phyloP scores from a whole-genome alignment of 2,329 filamentous ascomycete species.

The Alternaria hordeiaustralica region DNA sequence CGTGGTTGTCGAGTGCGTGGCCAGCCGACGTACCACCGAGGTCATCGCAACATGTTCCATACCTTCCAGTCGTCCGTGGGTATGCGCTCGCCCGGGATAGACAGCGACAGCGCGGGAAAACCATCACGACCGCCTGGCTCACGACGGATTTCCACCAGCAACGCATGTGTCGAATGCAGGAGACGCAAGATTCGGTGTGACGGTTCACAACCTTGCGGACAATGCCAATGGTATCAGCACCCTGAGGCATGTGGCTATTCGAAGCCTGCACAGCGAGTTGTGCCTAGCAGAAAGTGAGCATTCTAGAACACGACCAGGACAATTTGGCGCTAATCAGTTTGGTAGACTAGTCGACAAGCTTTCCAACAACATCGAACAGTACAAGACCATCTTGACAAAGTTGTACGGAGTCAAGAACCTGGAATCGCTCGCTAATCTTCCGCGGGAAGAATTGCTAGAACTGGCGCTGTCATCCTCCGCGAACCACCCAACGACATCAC shows the following conservation, averaged over 20 bases:
- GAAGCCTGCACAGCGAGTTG: conserved; percentile 77
- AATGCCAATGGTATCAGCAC: conserved; percentile 81
- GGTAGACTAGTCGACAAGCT: conserved; percentile 64
- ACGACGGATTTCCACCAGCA: conserved; percentile 56
- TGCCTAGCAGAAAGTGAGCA: conserved; percentile 77
- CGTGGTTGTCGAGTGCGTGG: neutral
- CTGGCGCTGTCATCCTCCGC: conserved; percentile 52
- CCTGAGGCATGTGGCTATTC: conserved; percentile 81
- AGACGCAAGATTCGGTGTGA: conserved; percentile 85
- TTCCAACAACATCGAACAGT: conserved; percentile 57
- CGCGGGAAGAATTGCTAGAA: conserved; percentile 55
- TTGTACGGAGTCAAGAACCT: conserved; percentile 53
- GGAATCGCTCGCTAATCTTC: conserved; percentile 48
- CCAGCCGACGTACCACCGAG: neutral
- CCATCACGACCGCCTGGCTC: conserved; percentile 46
- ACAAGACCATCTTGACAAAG: conserved; percentile 51
- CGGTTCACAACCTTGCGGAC: conserved; percentile 80
- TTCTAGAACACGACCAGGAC: neutral
- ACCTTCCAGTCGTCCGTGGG: conserved; percentile 51
- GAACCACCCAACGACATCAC: conserved; percentile 40
- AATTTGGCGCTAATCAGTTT: conserved; percentile 58
- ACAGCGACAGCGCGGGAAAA: conserved; percentile 45
- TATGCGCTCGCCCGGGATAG: conserved; percentile 40
- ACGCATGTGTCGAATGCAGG: conserved; percentile 79
- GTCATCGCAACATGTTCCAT: conserved; percentile 50